A percentile compares a stretch with the other conserved stretches of the same genome.
phyloP scores from a whole-genome alignment of 2,329 filamentous ascomycete species.

The Verticillium klebahnii region DNA sequence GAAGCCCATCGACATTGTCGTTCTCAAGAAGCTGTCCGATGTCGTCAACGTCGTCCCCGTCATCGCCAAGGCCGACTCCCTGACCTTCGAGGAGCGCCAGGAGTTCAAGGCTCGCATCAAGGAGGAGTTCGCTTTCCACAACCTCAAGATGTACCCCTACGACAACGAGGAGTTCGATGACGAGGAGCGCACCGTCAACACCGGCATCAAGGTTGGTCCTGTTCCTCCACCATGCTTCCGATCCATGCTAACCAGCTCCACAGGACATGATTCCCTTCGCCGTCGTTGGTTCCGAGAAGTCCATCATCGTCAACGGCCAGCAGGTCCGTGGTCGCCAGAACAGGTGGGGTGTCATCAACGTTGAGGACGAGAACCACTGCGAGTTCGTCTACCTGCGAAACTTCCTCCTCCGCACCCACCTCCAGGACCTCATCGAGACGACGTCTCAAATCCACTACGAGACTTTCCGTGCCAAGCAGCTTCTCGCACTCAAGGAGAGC shows the following conservation, averaged over 20 bases:
- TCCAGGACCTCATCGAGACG: slow-evolving; percentile 98
- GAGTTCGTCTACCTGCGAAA: slow-evolving; percentile 98
- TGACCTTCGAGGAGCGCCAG: slow-evolving; percentile 91
- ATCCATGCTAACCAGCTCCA: slow-evolving; percentile 24
- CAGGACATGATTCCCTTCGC: slow-evolving; percentile 94
- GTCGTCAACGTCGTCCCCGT: slow-evolving; percentile 99
- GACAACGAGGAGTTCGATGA: slow-evolving; percentile 98
- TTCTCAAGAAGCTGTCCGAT: slow-evolving; percentile 98
- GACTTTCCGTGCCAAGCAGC: slow-evolving; percentile 98
- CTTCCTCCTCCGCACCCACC: slow-evolving; percentile 96
- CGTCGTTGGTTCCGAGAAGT: slow-evolving; percentile 96
- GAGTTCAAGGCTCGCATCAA: slow-evolving; percentile 99
- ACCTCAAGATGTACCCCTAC: slow-evolving; percentile 99
- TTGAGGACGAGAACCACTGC: slow-evolving; percentile 99
- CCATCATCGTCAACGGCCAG: slow-evolving; percentile 94
- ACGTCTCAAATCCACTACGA: slow-evolving; percentile 99
- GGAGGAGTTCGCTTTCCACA: slow-evolving; percentile 99
- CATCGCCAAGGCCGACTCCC: slow-evolving; percentile 95
- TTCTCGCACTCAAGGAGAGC: slow-evolving; percentile 96
- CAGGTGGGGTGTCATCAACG: slow-evolving; percentile 98
- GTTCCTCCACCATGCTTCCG: not conserved
- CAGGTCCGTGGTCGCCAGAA: slow-evolving; percentile 97
- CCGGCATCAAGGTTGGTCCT: slow-evolving; percentile 79
- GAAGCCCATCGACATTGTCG: slow-evolving; percentile 99
- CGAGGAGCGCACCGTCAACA: slow-evolving; percentile 90